Percentiles rank a stretch among this genome's conserved stretches.
phyloP scores from a whole-genome alignment of 2,329 filamentous ascomycete genomes.

The Sporothrix phasma region DNA sequence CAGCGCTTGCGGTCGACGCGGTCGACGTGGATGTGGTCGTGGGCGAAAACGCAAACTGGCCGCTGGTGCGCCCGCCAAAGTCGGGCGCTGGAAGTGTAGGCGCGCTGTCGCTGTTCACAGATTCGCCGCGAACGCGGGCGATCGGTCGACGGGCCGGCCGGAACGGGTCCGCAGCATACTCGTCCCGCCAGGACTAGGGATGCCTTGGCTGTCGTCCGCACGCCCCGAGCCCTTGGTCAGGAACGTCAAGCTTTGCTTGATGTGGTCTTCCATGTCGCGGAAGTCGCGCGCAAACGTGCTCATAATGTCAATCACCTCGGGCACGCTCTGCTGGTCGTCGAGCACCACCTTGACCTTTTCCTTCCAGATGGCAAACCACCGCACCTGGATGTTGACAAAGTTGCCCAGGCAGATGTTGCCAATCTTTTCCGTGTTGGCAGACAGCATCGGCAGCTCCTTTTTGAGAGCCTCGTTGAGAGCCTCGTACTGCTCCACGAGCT shows the following conservation, averaged over 20 bases:
- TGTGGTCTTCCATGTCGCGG: conserved; percentile 61
- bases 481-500: conserved; percentile 79
- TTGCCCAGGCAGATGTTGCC: conserved; percentile 75
- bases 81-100: conserved; percentile 57
- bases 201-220: conserved; percentile 17
- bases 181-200: conserved; percentile 1
- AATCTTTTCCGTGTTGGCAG: conserved; percentile 67
- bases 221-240: conserved; percentile 59
- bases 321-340: conserved; percentile 49
- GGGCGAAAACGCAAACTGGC: conserved; percentile 52
- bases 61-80: conserved; percentile 55
- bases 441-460: conserved; percentile 80
- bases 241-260: conserved; percentile 57
- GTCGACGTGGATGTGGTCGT: conserved; percentile 23
- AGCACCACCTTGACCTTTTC: conserved; percentile 72
- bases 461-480: conserved; percentile 89
- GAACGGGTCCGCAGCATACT: conserved; percentile 37
- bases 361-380: conserved; percentile 76
- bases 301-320: conserved; percentile 63
- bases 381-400: conserved; percentile 72
- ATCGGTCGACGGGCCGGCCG: conserved; percentile 36
- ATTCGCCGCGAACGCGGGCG: conserved; percentile 48
- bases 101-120: conserved; percentile 51
- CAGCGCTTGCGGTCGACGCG: conserved; percentile 1
- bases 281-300: conserved; percentile 71